Evolutionary conservation across 164 flowering plant genomes (phyloP).

Genomic region (Liquidambar formosana): DNA sequence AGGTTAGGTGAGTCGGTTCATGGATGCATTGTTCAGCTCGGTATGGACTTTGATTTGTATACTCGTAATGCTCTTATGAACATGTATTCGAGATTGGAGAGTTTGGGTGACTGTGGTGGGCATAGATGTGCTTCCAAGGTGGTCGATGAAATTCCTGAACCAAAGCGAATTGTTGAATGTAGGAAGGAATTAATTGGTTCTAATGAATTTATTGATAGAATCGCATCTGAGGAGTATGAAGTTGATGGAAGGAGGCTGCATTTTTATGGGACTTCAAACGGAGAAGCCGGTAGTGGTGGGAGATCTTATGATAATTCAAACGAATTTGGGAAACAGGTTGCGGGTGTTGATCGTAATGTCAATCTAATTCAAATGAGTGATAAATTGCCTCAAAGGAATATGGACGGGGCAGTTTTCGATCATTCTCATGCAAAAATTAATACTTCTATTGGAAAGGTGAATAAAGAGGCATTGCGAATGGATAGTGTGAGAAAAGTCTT

Average conservation of each 20-base stretch:
- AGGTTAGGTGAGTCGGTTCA: slow-evolving; percentile 73
- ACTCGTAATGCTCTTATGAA: slow-evolving; percentile 87
- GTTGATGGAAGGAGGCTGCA: neutral
- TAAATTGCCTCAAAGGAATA: neutral
- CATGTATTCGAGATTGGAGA: slow-evolving; percentile 69
- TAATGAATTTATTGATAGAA: neutral
- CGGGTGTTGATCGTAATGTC: slow-evolving; percentile 3
- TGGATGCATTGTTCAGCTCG: slow-evolving; percentile 58
- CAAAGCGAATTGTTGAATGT: slow-evolving; percentile 2
- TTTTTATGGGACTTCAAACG: neutral
- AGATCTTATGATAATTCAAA: neutral
- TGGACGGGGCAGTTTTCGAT: neutral
- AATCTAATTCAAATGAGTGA: neutral
- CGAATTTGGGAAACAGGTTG: neutral
- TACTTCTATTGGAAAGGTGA: slow-evolving; percentile 4
- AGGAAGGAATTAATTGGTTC: neutral
- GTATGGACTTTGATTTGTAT: slow-evolving; percentile 67
- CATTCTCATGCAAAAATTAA: neutral
- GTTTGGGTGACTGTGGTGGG: slow-evolving; percentile 5
- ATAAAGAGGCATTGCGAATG: neutral
- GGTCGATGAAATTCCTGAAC: slow-evolving; percentile 48
- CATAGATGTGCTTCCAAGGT: slow-evolving; percentile 2
- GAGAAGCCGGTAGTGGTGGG: neutral
- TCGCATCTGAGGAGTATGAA: neutral
- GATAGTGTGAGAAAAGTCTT: slow-evolving; percentile 68